Evolutionary conservation across 2,329 filamentous ascomycete species (phyloP).

Genomic region (Verticillium nonalfalfae): DNA sequence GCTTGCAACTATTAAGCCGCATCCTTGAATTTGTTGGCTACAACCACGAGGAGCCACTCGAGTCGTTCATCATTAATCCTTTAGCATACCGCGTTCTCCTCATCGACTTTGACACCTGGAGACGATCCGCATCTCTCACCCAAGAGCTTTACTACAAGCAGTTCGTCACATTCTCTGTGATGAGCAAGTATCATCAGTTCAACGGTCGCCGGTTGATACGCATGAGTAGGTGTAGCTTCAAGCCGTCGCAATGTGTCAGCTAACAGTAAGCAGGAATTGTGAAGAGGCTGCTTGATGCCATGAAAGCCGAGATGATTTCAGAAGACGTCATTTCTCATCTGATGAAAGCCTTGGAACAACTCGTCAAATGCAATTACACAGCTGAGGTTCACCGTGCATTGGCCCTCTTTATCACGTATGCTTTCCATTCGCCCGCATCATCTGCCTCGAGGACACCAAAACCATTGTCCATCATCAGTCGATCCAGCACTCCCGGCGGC

Average conservation of each 20-base stretch:
- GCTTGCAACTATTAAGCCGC: constrained; percentile 63
- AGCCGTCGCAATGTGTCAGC: not conserved
- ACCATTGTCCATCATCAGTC: constrained; percentile 27
- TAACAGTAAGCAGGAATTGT: constrained; percentile 61
- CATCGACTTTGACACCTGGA: constrained; percentile 91
- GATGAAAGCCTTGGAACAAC: constrained; percentile 68
- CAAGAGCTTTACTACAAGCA: constrained; percentile 91
- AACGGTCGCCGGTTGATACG: constrained; percentile 80
- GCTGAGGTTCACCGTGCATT: constrained; percentile 81
- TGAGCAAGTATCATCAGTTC: constrained; percentile 87
- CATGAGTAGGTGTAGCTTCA: constrained; percentile 63
- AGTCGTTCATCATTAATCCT: constrained; percentile 93
- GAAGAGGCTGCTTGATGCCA: constrained; percentile 80
- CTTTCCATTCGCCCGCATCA: constrained; percentile 58
- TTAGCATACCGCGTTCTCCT: constrained; percentile 88
- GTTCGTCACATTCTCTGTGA: constrained; percentile 80
- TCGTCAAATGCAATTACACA: constrained; percentile 75
- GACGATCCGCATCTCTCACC: constrained; percentile 66
- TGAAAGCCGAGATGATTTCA: constrained; percentile 78
- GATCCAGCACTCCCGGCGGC: constrained; percentile 31
- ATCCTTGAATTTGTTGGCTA: constrained; percentile 87
- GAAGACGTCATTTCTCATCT: constrained; percentile 70
- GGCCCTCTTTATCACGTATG: constrained; percentile 88
- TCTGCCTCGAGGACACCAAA: constrained; percentile 47
- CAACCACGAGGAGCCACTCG: constrained; percentile 68